These are phyloP conservation scores for Camellia granthamiana DNA, from an alignment of 148 eudicot species.

Conservation along the genomic window DNA sequence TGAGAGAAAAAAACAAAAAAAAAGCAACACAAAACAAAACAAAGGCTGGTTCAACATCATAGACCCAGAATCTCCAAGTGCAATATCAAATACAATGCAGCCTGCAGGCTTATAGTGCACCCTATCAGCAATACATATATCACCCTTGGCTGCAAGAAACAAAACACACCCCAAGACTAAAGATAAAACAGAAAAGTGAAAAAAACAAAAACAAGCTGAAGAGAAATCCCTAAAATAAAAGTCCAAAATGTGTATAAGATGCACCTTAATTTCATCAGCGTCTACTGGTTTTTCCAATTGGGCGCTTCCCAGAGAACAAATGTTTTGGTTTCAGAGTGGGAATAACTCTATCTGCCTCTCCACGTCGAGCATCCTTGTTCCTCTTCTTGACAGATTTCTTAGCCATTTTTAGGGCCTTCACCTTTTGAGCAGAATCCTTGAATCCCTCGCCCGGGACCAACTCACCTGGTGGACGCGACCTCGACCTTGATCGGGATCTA, in stretches of 20 bases:
- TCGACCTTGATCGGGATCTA: slow-evolving; percentile 42
- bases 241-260: not conserved
- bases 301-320: slow-evolving; percentile 70
- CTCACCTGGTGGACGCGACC: slow-evolving; percentile 65
- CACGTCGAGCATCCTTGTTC: slow-evolving; percentile 66
- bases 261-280: slow-evolving; percentile 50
- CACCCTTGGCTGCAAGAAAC: not conserved
- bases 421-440: slow-evolving; percentile 63
- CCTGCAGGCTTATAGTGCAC: not conserved
- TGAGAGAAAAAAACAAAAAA: too few relatives aligned
- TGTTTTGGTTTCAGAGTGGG: slow-evolving; percentile 75
- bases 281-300: slow-evolving; percentile 70
- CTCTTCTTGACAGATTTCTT: slow-evolving; percentile 50
- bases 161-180: not conserved
- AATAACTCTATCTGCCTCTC: slow-evolving; percentile 77
- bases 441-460: slow-evolving; percentile 75
- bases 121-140: not conserved
- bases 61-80: not conserved
- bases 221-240: not conserved
- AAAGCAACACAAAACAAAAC: not conserved
- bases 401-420: slow-evolving; percentile 61
- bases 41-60: not conserved
- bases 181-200: not conserved
- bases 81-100: not conserved
- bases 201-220: not conserved